Conservation (phyloP, 257 asterid species). For the Petrea volubilis region DNA sequence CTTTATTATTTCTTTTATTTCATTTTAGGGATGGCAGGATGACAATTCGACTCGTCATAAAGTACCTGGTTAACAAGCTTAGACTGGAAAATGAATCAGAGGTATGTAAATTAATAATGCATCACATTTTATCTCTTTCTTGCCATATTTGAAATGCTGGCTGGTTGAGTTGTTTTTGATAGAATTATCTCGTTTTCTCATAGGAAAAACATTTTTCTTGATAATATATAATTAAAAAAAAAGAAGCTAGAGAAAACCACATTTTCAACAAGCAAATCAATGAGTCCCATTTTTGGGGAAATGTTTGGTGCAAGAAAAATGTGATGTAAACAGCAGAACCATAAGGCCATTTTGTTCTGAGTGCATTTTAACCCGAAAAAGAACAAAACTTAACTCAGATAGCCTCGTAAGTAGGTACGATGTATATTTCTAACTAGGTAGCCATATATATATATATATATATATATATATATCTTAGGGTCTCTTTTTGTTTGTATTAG, state of each 20-base stretch:
- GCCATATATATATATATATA: not conserved
- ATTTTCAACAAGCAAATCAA: not conserved
- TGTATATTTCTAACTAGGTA: slow-evolving; percentile 42
- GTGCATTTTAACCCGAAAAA: not conserved
- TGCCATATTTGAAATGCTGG: not conserved
- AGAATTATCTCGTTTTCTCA: no score
- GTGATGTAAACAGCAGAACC: slow-evolving; percentile 66
- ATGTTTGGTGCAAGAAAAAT: slow-evolving; percentile 43
- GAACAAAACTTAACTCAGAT: slow-evolving; percentile 16
- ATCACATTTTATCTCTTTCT: not conserved
- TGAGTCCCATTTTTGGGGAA: slow-evolving; percentile 2
- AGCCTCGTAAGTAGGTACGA: slow-evolving; percentile 69
- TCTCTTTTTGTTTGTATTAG: slow-evolving; percentile 37
- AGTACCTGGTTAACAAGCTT: slow-evolving; percentile 85
- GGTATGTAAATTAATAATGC: slow-evolving; percentile 49
- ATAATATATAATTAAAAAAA: not conserved
- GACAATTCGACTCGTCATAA: slow-evolving; percentile 76
- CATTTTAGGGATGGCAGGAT: slow-evolving; percentile 77
- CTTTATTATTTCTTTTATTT: not conserved
- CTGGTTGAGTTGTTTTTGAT: not conserved
- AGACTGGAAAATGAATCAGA: slow-evolving; percentile 84
- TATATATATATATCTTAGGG: slow-evolving; percentile 19
- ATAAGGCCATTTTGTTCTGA: slow-evolving; percentile 29
- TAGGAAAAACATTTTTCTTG: no score
- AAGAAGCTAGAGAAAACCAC: not conserved